Evolutionary conservation across 768 basidiomycete genomes (phyloP).

Genomic region (Termitomyces bulborhizus): DNA sequence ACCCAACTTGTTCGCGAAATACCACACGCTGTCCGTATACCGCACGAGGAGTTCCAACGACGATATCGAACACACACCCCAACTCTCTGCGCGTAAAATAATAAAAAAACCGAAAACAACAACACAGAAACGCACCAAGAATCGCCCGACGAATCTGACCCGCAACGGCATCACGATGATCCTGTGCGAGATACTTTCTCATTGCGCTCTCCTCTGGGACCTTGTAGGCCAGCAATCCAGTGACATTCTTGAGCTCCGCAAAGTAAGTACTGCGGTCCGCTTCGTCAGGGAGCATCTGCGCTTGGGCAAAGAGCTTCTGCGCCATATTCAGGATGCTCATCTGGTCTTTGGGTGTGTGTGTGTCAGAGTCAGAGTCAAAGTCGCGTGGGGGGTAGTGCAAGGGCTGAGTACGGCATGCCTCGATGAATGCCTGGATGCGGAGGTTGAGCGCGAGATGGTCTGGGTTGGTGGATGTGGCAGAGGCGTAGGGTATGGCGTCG

Average conservation of each 20-base stretch:
- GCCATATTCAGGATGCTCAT: conserved; percentile 46
- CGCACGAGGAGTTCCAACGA: conserved; percentile 59
- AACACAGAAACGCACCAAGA: conserved; percentile 46
- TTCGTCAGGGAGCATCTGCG: conserved; percentile 46
- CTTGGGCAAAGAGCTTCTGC: conserved; percentile 62
- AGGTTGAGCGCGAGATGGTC: conserved; percentile 77
- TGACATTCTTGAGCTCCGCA: conserved; percentile 68
- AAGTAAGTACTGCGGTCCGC: conserved; percentile 55
- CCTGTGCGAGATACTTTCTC: conserved; percentile 67
- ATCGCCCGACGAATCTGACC: conserved; percentile 88
- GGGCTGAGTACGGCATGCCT: conserved; percentile 72
- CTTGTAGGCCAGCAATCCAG: conserved; percentile 77
- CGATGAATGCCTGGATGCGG: conserved; percentile 82
- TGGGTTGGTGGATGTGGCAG: conserved; percentile 65
- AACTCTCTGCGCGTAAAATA: conserved; percentile 34
- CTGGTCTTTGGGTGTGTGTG: conserved; percentile 17
- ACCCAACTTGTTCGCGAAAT: conserved; percentile 42
- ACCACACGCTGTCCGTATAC: conserved; percentile 60
- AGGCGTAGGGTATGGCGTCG: conserved; percentile 39
- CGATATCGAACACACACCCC: conserved; percentile 46
- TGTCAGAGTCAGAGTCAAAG: conserved; percentile 3
- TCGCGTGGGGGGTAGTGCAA: conserved; percentile 31
- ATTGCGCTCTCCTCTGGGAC: conserved; percentile 75
- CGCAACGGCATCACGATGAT: conserved; percentile 74
- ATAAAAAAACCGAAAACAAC: too few relatives aligned